Percentiles rank a stretch among this genome's conserved stretches.
Evolutionary conservation across 108 stramenopile genomes (phyloP).

Genomic region (Parietichytrium sp.): DNA sequence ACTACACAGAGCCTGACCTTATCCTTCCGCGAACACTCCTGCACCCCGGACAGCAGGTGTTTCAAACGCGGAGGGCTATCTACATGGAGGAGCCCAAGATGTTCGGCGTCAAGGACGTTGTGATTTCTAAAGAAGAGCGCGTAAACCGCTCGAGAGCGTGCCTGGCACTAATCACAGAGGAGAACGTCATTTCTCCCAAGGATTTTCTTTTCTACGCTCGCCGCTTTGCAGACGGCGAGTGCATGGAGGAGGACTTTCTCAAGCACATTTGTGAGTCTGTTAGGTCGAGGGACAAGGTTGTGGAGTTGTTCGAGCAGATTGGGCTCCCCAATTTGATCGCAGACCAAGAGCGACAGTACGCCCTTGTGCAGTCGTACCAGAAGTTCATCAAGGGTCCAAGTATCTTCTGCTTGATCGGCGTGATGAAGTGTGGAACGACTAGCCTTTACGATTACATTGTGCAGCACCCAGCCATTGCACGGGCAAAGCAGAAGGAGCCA

Average conservation of each 20-base stretch:
- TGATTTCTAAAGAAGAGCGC: not conserved
- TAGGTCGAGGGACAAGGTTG: not conserved
- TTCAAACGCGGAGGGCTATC: constrained; percentile 87
- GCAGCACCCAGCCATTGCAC: constrained; percentile 82
- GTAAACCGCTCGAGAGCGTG: not conserved
- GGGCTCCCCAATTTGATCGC: not conserved
- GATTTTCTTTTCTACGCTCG: not conserved
- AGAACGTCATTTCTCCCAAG: not conserved
- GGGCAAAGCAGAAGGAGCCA: constrained; percentile 82
- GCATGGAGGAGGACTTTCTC: not conserved
- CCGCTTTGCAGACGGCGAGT: constrained; percentile 33
- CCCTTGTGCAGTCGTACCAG: not conserved
- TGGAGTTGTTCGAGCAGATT: not conserved
- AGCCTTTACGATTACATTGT: constrained; percentile 83
- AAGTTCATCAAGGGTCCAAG: not conserved
- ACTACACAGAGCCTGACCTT: constrained; percentile 76
- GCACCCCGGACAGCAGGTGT: constrained; percentile 70
- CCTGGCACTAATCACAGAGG: not conserved
- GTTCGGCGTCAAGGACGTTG: not conserved
- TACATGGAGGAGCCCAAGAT: constrained; percentile 52
- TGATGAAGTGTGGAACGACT: constrained; percentile 94
- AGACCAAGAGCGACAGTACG: not conserved
- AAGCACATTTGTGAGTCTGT: not conserved
- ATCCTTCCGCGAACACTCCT: constrained; percentile 59
- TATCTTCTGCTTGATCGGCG: constrained; percentile 75